These are phyloP conservation scores for Gossypium turneri DNA, from an alignment of 345 rosid species.

Conservation along the genomic window DNA sequence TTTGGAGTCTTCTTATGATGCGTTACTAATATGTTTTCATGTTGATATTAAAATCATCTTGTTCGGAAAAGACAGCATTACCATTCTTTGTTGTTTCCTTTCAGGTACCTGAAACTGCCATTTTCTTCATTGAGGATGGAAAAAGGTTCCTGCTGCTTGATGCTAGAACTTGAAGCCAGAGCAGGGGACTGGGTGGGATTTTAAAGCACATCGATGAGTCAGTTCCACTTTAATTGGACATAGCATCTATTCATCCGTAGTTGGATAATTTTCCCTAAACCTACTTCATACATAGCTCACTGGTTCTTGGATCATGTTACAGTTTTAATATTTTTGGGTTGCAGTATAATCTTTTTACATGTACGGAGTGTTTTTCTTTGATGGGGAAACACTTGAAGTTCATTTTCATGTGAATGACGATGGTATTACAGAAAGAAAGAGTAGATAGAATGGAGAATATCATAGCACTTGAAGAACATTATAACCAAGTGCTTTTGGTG, in stretches of 20 bases:
- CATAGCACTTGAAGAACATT: neutral
- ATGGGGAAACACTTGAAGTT: neutral
- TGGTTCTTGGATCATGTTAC: neutral
- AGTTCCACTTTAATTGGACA: neutral
- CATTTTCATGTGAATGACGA: neutral
- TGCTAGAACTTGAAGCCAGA: neutral
- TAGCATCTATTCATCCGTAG: neutral
- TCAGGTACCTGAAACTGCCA: conserved; percentile 30
- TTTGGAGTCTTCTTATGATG: neutral
- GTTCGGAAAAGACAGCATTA: neutral
- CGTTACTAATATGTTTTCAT: neutral
- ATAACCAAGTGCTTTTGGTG: neutral
- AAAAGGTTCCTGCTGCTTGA: conserved; percentile 8
- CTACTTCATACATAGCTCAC: neutral
- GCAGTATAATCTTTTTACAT: neutral
- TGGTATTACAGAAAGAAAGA: neutral
- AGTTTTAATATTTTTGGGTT: neutral
- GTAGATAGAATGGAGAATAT: neutral
- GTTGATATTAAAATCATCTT: neutral
- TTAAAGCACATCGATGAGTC: neutral
- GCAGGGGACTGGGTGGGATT: neutral
- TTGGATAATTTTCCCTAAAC: conserved; percentile 1
- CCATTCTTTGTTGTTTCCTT: conserved; percentile 9
- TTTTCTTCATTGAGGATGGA: conserved; percentile 13
- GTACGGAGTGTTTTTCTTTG: neutral